Percentiles rank a stretch among this genome's conserved stretches.
These are phyloP conservation scores for Umbelopsis isabellina DNA, from an alignment of 192 early-diverging fungal species.

Conservation along the genomic window DNA sequence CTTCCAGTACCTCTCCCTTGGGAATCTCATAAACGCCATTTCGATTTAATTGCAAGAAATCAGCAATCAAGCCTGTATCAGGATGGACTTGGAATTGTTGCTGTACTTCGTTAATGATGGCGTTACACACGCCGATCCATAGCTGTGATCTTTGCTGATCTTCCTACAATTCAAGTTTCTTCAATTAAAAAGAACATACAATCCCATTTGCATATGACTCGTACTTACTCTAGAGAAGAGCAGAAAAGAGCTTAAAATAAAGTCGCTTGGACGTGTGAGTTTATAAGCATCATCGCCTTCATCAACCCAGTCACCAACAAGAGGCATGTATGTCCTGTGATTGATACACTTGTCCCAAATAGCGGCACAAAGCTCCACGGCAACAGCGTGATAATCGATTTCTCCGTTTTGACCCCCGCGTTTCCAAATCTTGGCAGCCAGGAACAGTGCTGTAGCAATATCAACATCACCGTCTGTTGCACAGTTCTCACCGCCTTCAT, in stretches of 20 bases:
- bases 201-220: not conserved
- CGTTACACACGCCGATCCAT: slow-evolving; percentile 50
- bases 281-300: slow-evolving; percentile 46
- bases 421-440: slow-evolving; percentile 50
- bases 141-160: slow-evolving; percentile 44
- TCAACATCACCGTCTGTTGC: slow-evolving; percentile 62
- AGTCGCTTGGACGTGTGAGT: slow-evolving; percentile 56
- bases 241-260: slow-evolving; percentile 54
- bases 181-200: not conserved
- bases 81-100: slow-evolving; percentile 45
- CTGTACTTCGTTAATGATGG: slow-evolving; percentile 43
- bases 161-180: slow-evolving; percentile 29
- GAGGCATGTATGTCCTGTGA: slow-evolving; percentile 51
- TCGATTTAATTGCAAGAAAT: slow-evolving; percentile 50
- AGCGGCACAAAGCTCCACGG: slow-evolving; percentile 42
- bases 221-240: slow-evolving; percentile 48
- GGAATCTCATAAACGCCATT: slow-evolving; percentile 42
- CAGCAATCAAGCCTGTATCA: slow-evolving; percentile 54
- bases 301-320: slow-evolving; percentile 56
- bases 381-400: slow-evolving; percentile 49
- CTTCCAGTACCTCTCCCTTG: slow-evolving; percentile 48
- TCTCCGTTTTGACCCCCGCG: slow-evolving; percentile 36
- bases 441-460: slow-evolving; percentile 55
- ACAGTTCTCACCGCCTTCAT: slow-evolving; percentile 52
- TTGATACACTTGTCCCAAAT: slow-evolving; percentile 58